A percentile compares a stretch with the other conserved stretches of the same genome.
phyloP scores from a whole-genome alignment of 2,329 filamentous ascomycete species.

The Onygenales sp. region DNA sequence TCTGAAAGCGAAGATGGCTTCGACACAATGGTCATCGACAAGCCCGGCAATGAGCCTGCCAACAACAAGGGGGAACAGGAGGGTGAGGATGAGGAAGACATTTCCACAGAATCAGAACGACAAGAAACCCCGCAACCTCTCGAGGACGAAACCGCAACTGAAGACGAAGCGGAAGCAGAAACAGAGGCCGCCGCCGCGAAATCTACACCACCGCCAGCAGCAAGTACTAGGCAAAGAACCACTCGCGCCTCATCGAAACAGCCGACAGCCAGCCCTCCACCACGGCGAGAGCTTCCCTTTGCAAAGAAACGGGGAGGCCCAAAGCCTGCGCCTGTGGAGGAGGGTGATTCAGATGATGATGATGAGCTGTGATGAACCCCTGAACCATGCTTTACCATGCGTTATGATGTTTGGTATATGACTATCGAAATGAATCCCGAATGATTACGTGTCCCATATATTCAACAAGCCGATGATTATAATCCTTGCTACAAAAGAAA shows the following conservation, averaged over 20 bases:
- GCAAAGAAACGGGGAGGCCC: constrained; percentile 12
- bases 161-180: constrained; percentile 16
- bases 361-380: constrained; percentile 27
- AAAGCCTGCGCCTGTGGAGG: constrained; percentile 6
- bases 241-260: neutral
- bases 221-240: neutral
- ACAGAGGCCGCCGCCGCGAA: neutral
- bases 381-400: no score
- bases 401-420: no score
- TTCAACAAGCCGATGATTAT: no score
- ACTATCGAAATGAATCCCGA: no score
- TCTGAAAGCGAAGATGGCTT: constrained; percentile 25
- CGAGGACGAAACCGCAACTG: constrained; percentile 24
- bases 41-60: constrained; percentile 3
- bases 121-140: constrained; percentile 22
- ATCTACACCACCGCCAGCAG: neutral
- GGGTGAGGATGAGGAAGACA: constrained; percentile 8
- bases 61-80: neutral
- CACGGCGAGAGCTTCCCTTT: constrained; percentile 35
- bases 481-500: no score
- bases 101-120: constrained; percentile 15
- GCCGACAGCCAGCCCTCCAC: constrained; percentile 22
- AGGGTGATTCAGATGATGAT: constrained; percentile 27
- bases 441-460: no score
- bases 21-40: constrained; percentile 29